Percentiles rank a stretch among this genome's conserved stretches.
Evolutionary conservation across 129 eudicot species (phyloP).

Genomic region (Calendula officinalis): DNA sequence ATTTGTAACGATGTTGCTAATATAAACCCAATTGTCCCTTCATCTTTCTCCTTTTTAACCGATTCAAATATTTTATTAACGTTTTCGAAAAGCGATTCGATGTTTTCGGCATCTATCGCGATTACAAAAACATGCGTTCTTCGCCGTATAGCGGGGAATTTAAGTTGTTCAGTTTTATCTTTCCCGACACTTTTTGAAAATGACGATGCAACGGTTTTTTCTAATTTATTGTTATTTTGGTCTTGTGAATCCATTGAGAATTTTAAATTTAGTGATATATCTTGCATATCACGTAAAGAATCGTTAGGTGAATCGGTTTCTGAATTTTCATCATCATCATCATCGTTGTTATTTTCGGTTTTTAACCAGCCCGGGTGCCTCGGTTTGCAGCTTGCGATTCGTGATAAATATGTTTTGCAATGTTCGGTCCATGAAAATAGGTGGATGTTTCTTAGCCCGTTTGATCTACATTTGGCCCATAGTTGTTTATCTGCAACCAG

Average conservation of each 20-base stretch:
- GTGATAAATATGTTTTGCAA: constrained; percentile 79
- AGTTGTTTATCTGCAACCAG: constrained; percentile 94
- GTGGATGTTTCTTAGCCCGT: constrained; percentile 88
- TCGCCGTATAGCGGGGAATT: constrained; percentile 88
- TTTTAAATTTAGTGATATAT: constrained; percentile 81
- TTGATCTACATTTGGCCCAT: constrained; percentile 90
- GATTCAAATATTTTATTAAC: constrained; percentile 71
- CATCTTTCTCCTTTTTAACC: constrained; percentile 63
- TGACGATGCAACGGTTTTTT: constrained; percentile 49
- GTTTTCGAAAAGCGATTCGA: constrained; percentile 54
- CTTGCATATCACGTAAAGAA: constrained; percentile 93
- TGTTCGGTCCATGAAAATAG: constrained; percentile 98
- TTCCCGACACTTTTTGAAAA: constrained; percentile 57
- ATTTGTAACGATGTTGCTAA: constrained; percentile 81
- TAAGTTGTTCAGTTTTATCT: constrained; percentile 62
- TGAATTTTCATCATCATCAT: constrained; percentile 68
- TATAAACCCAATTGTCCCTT: constrained; percentile 85
- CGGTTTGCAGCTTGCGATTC: constrained; percentile 82
- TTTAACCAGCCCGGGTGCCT: constrained; percentile 93
- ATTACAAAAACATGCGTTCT: constrained; percentile 73
- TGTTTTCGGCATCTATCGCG: constrained; percentile 69
- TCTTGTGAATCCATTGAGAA: constrained; percentile 70
- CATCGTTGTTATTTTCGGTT: constrained; percentile 9
- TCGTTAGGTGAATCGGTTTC: constrained; percentile 96
- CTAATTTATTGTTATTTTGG: constrained; percentile 52